Conservation (phyloP, 75 land plant genomes). For the Picea sitchensis region DNA sequence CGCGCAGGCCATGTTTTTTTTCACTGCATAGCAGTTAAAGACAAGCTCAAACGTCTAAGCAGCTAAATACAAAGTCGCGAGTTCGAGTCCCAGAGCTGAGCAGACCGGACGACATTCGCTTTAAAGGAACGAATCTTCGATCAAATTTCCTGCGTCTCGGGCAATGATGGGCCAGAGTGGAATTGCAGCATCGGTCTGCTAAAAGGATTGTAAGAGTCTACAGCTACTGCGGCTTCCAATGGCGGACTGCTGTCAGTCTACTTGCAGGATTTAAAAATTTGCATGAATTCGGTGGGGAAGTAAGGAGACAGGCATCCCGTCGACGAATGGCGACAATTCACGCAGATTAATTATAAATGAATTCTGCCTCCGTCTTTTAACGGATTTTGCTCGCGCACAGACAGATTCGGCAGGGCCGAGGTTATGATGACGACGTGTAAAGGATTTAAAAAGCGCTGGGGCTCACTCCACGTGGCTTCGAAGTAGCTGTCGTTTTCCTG, state of each 20-base stretch:
- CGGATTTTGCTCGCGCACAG: not conserved
- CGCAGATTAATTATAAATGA: not conserved
- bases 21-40: not conserved
- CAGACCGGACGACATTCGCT: conserved; percentile 10
- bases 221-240: not conserved
- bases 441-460: not conserved
- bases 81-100: too few relatives aligned
- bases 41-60: not conserved
- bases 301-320: not conserved
- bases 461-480: not conserved
- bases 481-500: not conserved
- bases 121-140: not conserved
- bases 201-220: not conserved
- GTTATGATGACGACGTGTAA: not conserved
- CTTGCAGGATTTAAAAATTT: not conserved
- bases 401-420: not conserved
- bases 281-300: conserved; percentile 4
- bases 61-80: not conserved
- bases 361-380: not conserved
- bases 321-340: not conserved
- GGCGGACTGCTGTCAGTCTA: not conserved
- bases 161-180: conserved; percentile 12
- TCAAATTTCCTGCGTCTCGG: not conserved
- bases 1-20: conserved; percentile 20
- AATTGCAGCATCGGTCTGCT: conserved; percentile 11